Conservation (phyloP, 257 asterid species). For the Solanum chilense region DNA sequence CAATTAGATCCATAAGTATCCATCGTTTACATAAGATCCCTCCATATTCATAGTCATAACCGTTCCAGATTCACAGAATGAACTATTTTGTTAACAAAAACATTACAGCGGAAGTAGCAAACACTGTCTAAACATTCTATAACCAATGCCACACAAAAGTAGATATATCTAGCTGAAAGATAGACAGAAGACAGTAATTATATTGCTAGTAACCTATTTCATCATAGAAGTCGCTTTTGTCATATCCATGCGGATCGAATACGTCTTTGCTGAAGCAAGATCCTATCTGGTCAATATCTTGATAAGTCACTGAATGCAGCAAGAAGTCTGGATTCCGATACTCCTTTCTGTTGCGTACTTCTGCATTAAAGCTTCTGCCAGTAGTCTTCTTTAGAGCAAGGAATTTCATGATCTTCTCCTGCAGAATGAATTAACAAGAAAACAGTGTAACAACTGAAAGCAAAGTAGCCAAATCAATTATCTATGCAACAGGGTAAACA, state of each 20-base stretch:
- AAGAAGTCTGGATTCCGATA: slow-evolving; percentile 93
- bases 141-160: neutral
- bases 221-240: slow-evolving; percentile 80
- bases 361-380: slow-evolving; percentile 87
- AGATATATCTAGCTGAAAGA: neutral
- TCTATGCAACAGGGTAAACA: neutral
- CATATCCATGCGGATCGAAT: slow-evolving; percentile 97
- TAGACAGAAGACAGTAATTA: neutral
- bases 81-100: neutral
- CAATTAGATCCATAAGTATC: neutral
- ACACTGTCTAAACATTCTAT: neutral
- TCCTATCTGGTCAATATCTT: slow-evolving; percentile 87
- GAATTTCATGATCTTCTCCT: slow-evolving; percentile 68
- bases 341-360: slow-evolving; percentile 89
- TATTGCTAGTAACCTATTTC: slow-evolving; percentile 52
- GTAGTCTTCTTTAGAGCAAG: slow-evolving; percentile 51
- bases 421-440: slow-evolving; percentile 9
- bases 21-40: neutral
- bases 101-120: neutral
- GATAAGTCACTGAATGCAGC: slow-evolving; percentile 96
- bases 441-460: neutral
- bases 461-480: neutral
- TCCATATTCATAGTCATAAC: neutral
- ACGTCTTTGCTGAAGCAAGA: slow-evolving; percentile 91
- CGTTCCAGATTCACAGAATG: neutral